Evolutionary conservation across 345 rosid genomes (phyloP).

Genomic region (Aegle marmelos): DNA sequence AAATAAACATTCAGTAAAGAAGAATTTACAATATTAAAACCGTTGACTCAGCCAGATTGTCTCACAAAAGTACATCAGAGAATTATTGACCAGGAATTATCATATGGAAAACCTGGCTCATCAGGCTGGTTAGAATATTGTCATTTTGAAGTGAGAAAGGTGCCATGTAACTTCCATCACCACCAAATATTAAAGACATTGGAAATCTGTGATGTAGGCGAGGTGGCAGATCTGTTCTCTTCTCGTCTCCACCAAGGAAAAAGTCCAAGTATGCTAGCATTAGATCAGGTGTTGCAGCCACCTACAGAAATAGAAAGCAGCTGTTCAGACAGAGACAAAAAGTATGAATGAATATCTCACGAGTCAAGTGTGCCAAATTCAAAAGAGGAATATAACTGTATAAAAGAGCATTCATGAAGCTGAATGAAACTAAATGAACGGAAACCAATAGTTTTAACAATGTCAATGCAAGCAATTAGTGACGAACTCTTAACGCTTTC

Average conservation of each 20-base stretch:
- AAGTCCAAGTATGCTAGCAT: conserved; percentile 96
- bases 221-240: conserved; percentile 88
- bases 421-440: neutral
- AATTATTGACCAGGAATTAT: neutral
- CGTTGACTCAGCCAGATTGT: neutral
- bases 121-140: conserved; percentile 81
- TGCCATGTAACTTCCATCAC: conserved; percentile 97
- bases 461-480: neutral
- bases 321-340: conserved; percentile 1
- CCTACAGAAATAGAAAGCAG: conserved; percentile 39
- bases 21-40: conserved; percentile 21
- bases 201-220: conserved; percentile 75
- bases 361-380: neutral
- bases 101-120: conserved; percentile 71
- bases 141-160: conserved; percentile 94
- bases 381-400: neutral
- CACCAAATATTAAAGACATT: conserved; percentile 81
- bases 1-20: conserved; percentile 15
- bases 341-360: neutral
- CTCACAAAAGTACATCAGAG: neutral
- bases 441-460: neutral
- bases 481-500: neutral
- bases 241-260: conserved; percentile 99
- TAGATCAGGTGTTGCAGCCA: conserved; percentile 94
- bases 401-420: neutral